Percentiles rank a stretch among this genome's conserved stretches.
These are phyloP conservation scores for Lachancea dasiensis DNA, from an alignment of 805 yeast species.

Conservation along the genomic window DNA sequence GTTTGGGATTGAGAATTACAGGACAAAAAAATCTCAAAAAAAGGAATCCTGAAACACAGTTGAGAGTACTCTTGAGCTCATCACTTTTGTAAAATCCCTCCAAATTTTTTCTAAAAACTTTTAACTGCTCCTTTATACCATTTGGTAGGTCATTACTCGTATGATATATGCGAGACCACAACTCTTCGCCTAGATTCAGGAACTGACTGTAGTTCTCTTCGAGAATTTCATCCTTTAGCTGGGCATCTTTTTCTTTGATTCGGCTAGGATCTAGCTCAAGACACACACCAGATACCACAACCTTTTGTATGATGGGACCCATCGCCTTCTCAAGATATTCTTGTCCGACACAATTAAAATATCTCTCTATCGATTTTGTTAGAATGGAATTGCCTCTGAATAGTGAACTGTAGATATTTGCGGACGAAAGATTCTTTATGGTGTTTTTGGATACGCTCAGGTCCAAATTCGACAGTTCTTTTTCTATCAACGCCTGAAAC, in stretches of 20 bases:
- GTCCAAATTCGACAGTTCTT: slow-evolving; percentile 47
- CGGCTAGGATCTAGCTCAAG: slow-evolving; percentile 81
- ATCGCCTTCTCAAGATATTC: slow-evolving; percentile 69
- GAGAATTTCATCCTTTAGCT: slow-evolving; percentile 35
- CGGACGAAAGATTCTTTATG: slow-evolving; percentile 20
- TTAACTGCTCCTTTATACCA: slow-evolving; percentile 58
- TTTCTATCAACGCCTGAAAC: slow-evolving; percentile 63
- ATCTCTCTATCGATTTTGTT: slow-evolving; percentile 75
- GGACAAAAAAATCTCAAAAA: slow-evolving; percentile 87
- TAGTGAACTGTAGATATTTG: slow-evolving; percentile 47
- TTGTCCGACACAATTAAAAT: slow-evolving; percentile 69
- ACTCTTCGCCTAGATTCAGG: slow-evolving; percentile 42
- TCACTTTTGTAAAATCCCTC: slow-evolving; percentile 52
- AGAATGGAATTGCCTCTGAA: slow-evolving; percentile 84
- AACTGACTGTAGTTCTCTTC: slow-evolving; percentile 46
- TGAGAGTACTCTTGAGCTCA: slow-evolving; percentile 47
- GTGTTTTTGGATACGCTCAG: slow-evolving; percentile 18
- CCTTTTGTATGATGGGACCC: slow-evolving; percentile 56
- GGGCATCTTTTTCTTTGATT: slow-evolving; percentile 33
- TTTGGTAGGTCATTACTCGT: slow-evolving; percentile 73
- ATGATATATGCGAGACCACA: slow-evolving; percentile 61
- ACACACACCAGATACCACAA: slow-evolving; percentile 45
- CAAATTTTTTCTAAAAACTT: slow-evolving; percentile 54
- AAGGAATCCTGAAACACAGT: slow-evolving; percentile 76
- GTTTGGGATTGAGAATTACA: slow-evolving; percentile 81